Evolutionary conservation across 352 stramenopile species (phyloP).

Genomic region (Phytophthora ramorum): DNA sequence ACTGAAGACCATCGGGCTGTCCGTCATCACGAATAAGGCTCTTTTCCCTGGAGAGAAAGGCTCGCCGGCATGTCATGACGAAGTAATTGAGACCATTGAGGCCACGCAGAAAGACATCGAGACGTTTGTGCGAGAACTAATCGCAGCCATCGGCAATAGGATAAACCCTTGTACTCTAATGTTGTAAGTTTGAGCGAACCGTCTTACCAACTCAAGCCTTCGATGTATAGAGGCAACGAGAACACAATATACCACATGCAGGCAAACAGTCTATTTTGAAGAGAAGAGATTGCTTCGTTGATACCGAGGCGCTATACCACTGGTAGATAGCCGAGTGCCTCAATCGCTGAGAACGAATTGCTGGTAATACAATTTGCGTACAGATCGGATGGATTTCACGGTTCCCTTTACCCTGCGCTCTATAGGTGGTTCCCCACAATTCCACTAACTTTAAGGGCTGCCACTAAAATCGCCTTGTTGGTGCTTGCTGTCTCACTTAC

Average conservation of each 20-base stretch:
- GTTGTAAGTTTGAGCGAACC: slow-evolving; percentile 19
- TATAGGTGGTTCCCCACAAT: neutral
- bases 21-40: slow-evolving; percentile 96
- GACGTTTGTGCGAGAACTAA: slow-evolving; percentile 48
- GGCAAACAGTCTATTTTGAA: no score
- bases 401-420: neutral
- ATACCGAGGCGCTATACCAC: no score
- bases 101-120: slow-evolving; percentile 63
- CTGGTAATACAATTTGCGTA: no score
- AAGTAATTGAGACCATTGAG: slow-evolving; percentile 93
- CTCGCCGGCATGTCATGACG: slow-evolving; percentile 89
- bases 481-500: slow-evolving; percentile 20
- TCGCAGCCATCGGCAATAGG: slow-evolving; percentile 33
- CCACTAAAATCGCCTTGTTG: neutral
- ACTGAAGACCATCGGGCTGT: slow-evolving; percentile 95
- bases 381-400: neutral
- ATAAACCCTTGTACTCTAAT: slow-evolving; percentile 13
- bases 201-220: neutral
- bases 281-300: no score
- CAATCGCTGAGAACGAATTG: neutral
- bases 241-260: no score
- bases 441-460: neutral
- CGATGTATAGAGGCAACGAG: no score
- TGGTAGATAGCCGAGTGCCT: no score
- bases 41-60: slow-evolving; percentile 86